Evolutionary conservation across 2,329 filamentous ascomycete species (phyloP), one percentile per base, ranked within the genome.

Genomic region (Ascochyta viciae-villosae): DNA sequence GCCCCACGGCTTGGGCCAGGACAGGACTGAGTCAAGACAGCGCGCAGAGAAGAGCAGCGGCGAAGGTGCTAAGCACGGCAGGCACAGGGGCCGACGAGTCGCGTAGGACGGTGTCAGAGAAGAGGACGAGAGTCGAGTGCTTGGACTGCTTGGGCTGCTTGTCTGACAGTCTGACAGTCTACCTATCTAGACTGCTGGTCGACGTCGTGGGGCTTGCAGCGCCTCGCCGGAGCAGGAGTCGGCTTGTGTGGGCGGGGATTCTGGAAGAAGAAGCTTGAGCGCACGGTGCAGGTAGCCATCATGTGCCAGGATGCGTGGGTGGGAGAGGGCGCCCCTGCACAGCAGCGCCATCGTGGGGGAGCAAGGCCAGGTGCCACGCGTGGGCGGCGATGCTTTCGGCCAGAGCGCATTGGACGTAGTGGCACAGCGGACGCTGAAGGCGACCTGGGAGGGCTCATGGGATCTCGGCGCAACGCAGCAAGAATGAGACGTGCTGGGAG

Each of bases 241-340:
- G 72, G 68, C 55, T 52, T 54, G 50, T 59, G 64, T 62, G 54
- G 56, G 60, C 61, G 65, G 62, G 62, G 64, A 61, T 73, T 73
- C 72, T 74, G 70, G 72, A 75, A 74, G 55, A 58, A 52, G 49
- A 60, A 60, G 48, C 58, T 62, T 64, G 63, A 19, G 45, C 52
- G 66, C 68, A 71, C 65, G 57, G 61, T 52, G 61, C 51, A 46
- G 44, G 46, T 47, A 44, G 54, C 50, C 49, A 69, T 72, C 70
- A 72, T 70, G 68, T 71, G 68, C 70, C 62, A 60, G 19, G 19
- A 19, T 19, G 19, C 19, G 19, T 57, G 39, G 50, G 48, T 43
- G 48, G 48, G 51, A 43, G 45, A 57, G 29, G 26, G 45, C 40
- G 46, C 53, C 46, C 52, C 53, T 56, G 53, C 38, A 47, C 47